Percentiles rank a stretch among this genome's conserved stretches.
phyloP scores from a whole-genome alignment of 1,139 yeast genomes.

The Geotrichum carabidarum region DNA sequence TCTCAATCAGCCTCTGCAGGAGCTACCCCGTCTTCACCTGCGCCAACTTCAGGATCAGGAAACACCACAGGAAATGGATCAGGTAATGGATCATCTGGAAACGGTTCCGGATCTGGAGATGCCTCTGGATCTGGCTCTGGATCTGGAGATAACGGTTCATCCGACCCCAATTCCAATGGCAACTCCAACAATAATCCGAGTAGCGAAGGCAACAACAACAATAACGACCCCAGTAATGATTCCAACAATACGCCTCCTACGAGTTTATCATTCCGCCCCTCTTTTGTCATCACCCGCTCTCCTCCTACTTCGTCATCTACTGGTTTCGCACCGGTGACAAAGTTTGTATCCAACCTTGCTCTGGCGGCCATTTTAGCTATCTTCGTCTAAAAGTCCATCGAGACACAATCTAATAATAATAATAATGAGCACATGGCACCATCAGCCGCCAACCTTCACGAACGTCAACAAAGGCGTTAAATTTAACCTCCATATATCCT shows the following conservation, averaged over 20 bases:
- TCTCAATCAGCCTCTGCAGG: too few relatives aligned
- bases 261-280: conserved; percentile 1
- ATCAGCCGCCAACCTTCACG: neutral
- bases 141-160: neutral
- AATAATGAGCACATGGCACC: neutral
- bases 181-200: neutral
- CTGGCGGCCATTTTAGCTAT: neutral
- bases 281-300: conserved; percentile 3
- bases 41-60: too few relatives aligned
- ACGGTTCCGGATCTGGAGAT: neutral
- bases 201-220: neutral
- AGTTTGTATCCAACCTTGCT: neutral
- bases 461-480: too few relatives aligned
- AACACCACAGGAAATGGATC: neutral
- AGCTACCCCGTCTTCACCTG: too few relatives aligned
- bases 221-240: neutral
- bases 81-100: neutral
- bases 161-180: neutral
- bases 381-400: neutral
- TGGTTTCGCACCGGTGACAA: neutral
- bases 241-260: neutral
- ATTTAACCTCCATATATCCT: too few relatives aligned
- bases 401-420: too few relatives aligned
- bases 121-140: neutral
- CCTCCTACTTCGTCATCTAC: neutral